These are phyloP conservation scores for Gloeostereum incarnatum DNA, from an alignment of 768 basidiomycete genomes.

Conservation along the genomic window DNA sequence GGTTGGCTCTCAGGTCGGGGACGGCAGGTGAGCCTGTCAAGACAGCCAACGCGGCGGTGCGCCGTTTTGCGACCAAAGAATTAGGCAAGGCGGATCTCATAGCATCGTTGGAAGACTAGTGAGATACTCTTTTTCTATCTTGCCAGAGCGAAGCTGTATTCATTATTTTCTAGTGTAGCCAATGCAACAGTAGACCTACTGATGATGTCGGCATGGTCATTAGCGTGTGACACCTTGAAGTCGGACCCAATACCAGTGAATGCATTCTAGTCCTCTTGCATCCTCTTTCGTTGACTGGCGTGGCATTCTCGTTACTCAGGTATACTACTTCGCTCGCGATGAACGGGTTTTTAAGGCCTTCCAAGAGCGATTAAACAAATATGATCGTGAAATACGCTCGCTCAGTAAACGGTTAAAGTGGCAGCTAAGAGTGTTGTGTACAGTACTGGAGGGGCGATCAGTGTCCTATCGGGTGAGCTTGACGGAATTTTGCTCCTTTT, in stretches of 20 bases:
- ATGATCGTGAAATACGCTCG: slow-evolving; percentile 37
- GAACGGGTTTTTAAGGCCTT: slow-evolving; percentile 77
- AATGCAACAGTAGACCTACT: slow-evolving; percentile 85
- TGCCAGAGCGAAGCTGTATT: background rate
- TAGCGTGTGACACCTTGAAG: slow-evolving; percentile 45
- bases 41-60: slow-evolving; percentile 65
- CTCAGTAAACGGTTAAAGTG: slow-evolving; percentile 53
- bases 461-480: slow-evolving; percentile 54
- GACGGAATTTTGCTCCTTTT: background rate
- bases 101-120: slow-evolving; percentile 88
- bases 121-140: slow-evolving; percentile 18
- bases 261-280: slow-evolving; percentile 1
- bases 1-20: slow-evolving; percentile 56
- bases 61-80: slow-evolving; percentile 82
- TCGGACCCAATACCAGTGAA: slow-evolving; percentile 71
- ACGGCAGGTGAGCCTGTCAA: slow-evolving; percentile 66
- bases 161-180: slow-evolving; percentile 47
- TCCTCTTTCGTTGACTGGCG: too few relatives aligned
- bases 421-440: slow-evolving; percentile 58
- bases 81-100: slow-evolving; percentile 72
- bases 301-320: too few relatives aligned
- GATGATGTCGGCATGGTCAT: slow-evolving; percentile 75
- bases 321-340: slow-evolving; percentile 92
- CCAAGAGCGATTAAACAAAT: slow-evolving; percentile 32
- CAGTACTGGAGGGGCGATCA: slow-evolving; percentile 56